These are phyloP conservation scores for Oryza rufipogon DNA, from an alignment of 176 grass and related monocot genomes.

Conservation along the genomic window DNA sequence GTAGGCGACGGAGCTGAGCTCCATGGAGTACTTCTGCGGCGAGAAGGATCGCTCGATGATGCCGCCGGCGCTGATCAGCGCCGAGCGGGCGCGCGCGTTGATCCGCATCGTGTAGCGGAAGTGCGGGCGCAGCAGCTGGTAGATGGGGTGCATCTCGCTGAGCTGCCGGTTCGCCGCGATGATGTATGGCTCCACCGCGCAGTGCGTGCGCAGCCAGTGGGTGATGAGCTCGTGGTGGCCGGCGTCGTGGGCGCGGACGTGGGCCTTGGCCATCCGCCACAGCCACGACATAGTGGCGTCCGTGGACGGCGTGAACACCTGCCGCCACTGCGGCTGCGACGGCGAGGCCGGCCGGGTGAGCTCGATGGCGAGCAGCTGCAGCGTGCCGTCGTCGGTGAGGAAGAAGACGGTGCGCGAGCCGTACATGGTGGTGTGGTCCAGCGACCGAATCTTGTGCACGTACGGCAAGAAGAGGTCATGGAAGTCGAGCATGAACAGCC, in stretches of 20 bases:
- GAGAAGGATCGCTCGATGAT: constrained; percentile 81
- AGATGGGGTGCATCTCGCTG: constrained; percentile 85
- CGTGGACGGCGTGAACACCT: constrained; percentile 57
- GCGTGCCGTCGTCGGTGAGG: constrained; percentile 62
- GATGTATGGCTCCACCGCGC: constrained; percentile 76
- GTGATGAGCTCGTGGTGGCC: constrained; percentile 80
- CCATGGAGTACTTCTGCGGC: constrained; percentile 65
- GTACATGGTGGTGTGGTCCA: constrained; percentile 66
- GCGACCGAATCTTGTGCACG: constrained; percentile 72
- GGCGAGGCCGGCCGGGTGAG: constrained; percentile 64
- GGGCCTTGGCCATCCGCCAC: constrained; percentile 79
- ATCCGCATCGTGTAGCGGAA: constrained; percentile 89
- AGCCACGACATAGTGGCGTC: constrained; percentile 66
- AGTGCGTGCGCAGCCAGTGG: constrained; percentile 85
- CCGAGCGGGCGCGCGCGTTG: constrained; percentile 63
- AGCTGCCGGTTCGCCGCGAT: constrained; percentile 78
- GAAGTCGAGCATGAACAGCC: constrained; percentile 77
- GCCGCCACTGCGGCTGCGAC: constrained; percentile 57
- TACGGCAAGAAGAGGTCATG: constrained; percentile 83
- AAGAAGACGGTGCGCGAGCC: constrained; percentile 84
- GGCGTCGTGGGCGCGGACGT: constrained; percentile 80
- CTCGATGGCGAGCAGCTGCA: constrained; percentile 75
- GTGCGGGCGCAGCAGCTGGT: constrained; percentile 69
- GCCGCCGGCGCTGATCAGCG: constrained; percentile 68
- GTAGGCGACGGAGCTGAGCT: constrained; percentile 77